phyloP scores from a whole-genome alignment of 169 alveolate genomes.

The Plasmodium malariae region DNA sequence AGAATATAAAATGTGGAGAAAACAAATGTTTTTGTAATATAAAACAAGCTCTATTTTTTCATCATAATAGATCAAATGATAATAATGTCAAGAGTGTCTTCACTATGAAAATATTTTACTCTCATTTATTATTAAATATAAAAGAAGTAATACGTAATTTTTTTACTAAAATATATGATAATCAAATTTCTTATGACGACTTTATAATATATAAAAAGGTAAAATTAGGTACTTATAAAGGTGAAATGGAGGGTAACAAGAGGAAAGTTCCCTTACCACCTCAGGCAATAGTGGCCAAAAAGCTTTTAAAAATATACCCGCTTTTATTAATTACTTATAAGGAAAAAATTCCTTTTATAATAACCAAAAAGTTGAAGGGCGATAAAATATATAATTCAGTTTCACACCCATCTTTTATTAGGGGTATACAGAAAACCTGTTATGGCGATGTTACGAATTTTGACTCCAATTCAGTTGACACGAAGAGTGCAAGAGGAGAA shows the following conservation, averaged over 20 bases:
- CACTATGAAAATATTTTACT: constrained; percentile 39
- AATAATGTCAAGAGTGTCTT: constrained; percentile 1
- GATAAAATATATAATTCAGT: constrained; percentile 56
- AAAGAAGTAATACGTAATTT: constrained; percentile 34
- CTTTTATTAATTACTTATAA: constrained; percentile 68
- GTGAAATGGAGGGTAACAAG: constrained; percentile 67
- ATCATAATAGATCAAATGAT: constrained; percentile 11
- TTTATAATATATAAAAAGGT: constrained; percentile 78
- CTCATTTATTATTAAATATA: constrained; percentile 31
- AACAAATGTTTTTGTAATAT: constrained; percentile 54
- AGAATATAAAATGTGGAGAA: constrained; percentile 32
- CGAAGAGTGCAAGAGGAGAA: not conserved
- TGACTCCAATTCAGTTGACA: not conserved
- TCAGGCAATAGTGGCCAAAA: constrained; percentile 81
- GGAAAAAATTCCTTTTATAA: constrained; percentile 79
- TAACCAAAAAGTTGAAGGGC: constrained; percentile 53
- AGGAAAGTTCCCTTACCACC: constrained; percentile 79
- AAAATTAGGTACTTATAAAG: constrained; percentile 78
- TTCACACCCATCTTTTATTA: constrained; percentile 28
- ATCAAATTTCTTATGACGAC: constrained; percentile 59
- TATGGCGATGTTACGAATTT: too few relatives aligned
- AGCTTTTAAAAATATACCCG: constrained; percentile 54
- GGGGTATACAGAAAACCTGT: constrained; percentile 43
- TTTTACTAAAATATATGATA: constrained; percentile 48
- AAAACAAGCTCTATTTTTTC: constrained; percentile 40